Evolutionary conservation across 345 rosid genomes (phyloP), one percentile per base, ranked within the genome.

Genomic region (Pistacia atlantica): DNA sequence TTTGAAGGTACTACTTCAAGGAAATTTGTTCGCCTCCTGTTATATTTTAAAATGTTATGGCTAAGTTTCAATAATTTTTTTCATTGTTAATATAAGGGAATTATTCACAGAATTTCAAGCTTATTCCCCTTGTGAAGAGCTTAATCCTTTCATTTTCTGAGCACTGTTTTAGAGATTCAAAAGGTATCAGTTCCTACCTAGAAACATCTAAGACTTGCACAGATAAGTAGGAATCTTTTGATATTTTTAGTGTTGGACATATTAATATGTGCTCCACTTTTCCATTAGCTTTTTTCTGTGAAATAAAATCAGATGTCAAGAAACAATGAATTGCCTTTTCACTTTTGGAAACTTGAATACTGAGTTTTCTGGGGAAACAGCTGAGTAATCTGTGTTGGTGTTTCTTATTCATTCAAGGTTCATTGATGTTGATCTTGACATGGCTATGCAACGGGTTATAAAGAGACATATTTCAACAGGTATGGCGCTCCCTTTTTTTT

Each of bases 381-480:
- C 63, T 45, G 22, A 14, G 4, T 69, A 67, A 22, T 60, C 66
- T 63, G 46, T 42, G 46, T 60, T 69, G 49, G 42, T 77, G 18
- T 72, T 74, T 28, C 52, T 59, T 64, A 67, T 82, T 73, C 14
- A 11, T 77, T 60, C 60, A 79, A 92, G 97, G 97, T 91, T 94
- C 79, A 86, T 94, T 67, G 97, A 94, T 49, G 87, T 90, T 56
- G 90, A 94, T 80, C 87, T 92, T 5, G 94, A 91, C 61, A 86
- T 74, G 16, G 86, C 95, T 56, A 97, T 94, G 97, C 83, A 86
- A 33, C 89, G 98, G 31, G 97, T 97, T 76, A 70, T 90, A 64
- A 84, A 79, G 60, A 80, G 97, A 78, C 97, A 94, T 81, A 88
- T 96, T 76, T 88, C 93, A 65, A 89, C 97, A 4, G 99, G 97